phyloP scores from a whole-genome alignment of 306 rosid genomes.

The Betula pendula region DNA sequence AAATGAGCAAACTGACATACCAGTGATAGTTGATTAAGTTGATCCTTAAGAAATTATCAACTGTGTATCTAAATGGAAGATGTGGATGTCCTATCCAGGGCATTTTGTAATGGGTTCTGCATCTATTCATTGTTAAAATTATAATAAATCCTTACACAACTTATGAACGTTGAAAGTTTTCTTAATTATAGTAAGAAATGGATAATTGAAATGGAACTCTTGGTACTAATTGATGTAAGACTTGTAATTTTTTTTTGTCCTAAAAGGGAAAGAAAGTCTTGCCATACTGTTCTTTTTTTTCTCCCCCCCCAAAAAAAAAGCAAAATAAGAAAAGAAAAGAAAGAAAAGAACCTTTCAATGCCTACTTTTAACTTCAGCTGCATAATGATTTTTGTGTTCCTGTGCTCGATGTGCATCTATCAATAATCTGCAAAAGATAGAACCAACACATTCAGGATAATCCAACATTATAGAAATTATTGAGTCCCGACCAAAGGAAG shows the following conservation, averaged over 20 bases:
- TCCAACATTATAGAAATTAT: neutral
- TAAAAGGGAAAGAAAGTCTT: neutral
- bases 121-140: neutral
- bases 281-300: too few species aligned
- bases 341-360: neutral
- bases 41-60: neutral
- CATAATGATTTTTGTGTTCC: neutral
- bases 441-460: neutral
- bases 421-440: neutral
- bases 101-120: neutral
- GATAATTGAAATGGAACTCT: neutral
- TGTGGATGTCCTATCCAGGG: neutral
- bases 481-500: neutral
- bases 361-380: neutral
- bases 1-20: neutral
- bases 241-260: too few species aligned
- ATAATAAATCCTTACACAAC: neutral
- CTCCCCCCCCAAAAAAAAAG: too few species aligned
- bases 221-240: neutral
- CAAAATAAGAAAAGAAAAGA: too few species aligned
- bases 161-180: too few species aligned
- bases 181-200: too few species aligned
- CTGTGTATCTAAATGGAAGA: neutral
- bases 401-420: neutral
- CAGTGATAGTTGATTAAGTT: neutral